Conservation (phyloP, 1,284 basidiomycete genomes). For the Rhodotorula sp. region DNA sequence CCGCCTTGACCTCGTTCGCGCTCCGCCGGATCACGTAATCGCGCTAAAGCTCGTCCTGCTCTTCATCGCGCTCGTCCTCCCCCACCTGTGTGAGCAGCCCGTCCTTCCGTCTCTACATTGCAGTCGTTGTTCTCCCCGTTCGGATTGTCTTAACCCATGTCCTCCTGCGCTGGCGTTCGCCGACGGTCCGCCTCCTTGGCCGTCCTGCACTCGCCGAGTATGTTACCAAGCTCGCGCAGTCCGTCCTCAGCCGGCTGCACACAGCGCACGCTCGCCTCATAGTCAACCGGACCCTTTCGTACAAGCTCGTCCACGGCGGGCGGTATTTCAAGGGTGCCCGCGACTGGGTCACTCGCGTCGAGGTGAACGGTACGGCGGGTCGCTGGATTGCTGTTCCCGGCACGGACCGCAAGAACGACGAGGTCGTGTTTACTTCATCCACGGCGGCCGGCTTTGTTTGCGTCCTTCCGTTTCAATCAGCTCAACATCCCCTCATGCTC, state of each 20-base stretch:
- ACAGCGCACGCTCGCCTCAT: conserved; percentile 26
- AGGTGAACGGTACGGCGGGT: conserved; percentile 19
- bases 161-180: conserved; percentile 14
- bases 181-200: conserved; percentile 13
- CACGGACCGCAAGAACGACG: conserved; percentile 14
- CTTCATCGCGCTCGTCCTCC: conserved; percentile 6
- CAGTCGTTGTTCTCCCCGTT: conserved; percentile 19
- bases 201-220: conserved; percentile 11
- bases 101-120: fast-evolving
- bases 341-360: conserved; percentile 30
- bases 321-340: conserved; percentile 7
- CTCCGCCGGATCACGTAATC: background rate
- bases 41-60: background rate
- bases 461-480: conserved; percentile 6
- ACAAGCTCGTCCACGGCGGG: background rate
- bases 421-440: conserved; percentile 32
- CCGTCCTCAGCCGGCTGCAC: conserved; percentile 12
- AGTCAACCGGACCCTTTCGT: conserved; percentile 22
- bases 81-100: background rate
- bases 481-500: too few relatives aligned
- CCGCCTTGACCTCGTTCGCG: background rate
- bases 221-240: conserved; percentile 26
- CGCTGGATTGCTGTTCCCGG: conserved; percentile 29
- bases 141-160: conserved; percentile 8
- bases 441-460: conserved; percentile 32